These are phyloP conservation scores for Aureobasidium sp. DNA, from an alignment of 2,329 filamentous ascomycete genomes.

Conservation along the genomic window DNA sequence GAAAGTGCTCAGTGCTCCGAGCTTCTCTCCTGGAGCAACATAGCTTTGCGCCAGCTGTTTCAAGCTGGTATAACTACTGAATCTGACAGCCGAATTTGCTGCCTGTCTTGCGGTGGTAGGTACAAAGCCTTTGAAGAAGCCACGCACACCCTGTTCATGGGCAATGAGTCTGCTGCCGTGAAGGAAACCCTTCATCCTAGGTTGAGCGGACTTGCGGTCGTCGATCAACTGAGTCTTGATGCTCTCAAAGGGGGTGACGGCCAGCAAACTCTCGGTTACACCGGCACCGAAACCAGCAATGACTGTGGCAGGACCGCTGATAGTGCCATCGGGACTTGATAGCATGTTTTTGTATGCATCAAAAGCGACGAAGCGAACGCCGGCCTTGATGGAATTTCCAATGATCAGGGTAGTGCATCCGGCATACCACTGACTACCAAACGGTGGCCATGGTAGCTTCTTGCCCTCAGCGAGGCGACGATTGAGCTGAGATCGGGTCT, in stretches of 20 bases:
- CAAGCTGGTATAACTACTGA: slow-evolving; percentile 79
- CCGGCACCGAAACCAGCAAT: slow-evolving; percentile 91
- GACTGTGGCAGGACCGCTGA: slow-evolving; percentile 83
- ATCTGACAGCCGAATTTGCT: slow-evolving; percentile 86
- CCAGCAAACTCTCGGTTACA: slow-evolving; percentile 84
- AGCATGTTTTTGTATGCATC: slow-evolving; percentile 85
- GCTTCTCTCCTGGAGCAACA: slow-evolving; percentile 87
- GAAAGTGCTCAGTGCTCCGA: slow-evolving; percentile 81
- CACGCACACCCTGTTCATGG: slow-evolving; percentile 75
- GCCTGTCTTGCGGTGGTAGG: slow-evolving; percentile 92
- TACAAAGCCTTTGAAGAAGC: slow-evolving; percentile 95
- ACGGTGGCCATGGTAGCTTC: slow-evolving; percentile 91
- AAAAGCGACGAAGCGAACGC: slow-evolving; percentile 92
- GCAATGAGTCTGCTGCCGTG: slow-evolving; percentile 83
- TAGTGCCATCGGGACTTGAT: slow-evolving; percentile 73
- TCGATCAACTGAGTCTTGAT: slow-evolving; percentile 99
- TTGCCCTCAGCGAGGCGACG: slow-evolving; percentile 67
- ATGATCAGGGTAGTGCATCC: slow-evolving; percentile 96
- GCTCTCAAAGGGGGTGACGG: slow-evolving; percentile 93
- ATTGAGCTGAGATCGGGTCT: slow-evolving; percentile 91
- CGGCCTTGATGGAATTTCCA: slow-evolving; percentile 93
- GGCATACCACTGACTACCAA: slow-evolving; percentile 92
- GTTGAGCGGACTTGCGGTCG: slow-evolving; percentile 77
- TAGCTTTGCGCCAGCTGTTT: slow-evolving; percentile 89
- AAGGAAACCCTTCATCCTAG: slow-evolving; percentile 83